These are phyloP conservation scores for Viridothelium virens DNA, from an alignment of 495 filamentous ascomycete species.

Conservation along the genomic window DNA sequence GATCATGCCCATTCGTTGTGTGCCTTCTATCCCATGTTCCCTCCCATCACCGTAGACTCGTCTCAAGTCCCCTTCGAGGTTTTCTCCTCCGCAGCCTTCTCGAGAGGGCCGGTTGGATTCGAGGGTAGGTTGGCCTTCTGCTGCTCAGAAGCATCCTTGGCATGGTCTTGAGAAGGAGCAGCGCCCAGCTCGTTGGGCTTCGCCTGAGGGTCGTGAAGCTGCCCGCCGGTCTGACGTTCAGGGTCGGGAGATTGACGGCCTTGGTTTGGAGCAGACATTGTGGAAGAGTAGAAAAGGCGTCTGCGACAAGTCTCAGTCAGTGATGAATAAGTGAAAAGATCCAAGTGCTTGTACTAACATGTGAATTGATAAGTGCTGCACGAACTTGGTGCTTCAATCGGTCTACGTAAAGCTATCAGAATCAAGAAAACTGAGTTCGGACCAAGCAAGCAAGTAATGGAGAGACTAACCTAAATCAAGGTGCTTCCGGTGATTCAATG, in stretches of 20 bases:
- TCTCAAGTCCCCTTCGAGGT: conserved; percentile 26
- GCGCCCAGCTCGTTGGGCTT: conserved; percentile 47
- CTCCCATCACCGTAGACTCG: not conserved
- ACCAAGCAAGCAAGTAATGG: not conserved
- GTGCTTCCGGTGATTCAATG: not conserved
- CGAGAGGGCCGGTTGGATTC: conserved; percentile 66
- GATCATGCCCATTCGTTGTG: not conserved
- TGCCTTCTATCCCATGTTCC: not conserved
- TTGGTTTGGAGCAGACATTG: conserved; percentile 52
- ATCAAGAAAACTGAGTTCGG: not conserved
- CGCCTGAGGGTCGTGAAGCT: conserved; percentile 50
- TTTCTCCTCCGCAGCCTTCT: conserved; percentile 61
- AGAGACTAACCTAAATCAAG: not conserved
- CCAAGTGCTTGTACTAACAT: too few species aligned
- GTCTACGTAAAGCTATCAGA: too few species aligned
- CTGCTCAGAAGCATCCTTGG: conserved; percentile 43
- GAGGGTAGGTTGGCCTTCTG: conserved; percentile 25
- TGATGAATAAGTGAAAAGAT: too few species aligned
- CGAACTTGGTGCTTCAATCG: too few species aligned
- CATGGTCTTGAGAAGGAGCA: conserved; percentile 36
- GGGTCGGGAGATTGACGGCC: conserved; percentile 80
- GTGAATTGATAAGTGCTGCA: too few species aligned
- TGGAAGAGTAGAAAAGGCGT: conserved; percentile 14
- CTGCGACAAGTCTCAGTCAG: not conserved
- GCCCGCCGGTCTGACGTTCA: conserved; percentile 56